Evolutionary conservation across 306 rosid species (phyloP).

Genomic region (Ormosia semicastrata): DNA sequence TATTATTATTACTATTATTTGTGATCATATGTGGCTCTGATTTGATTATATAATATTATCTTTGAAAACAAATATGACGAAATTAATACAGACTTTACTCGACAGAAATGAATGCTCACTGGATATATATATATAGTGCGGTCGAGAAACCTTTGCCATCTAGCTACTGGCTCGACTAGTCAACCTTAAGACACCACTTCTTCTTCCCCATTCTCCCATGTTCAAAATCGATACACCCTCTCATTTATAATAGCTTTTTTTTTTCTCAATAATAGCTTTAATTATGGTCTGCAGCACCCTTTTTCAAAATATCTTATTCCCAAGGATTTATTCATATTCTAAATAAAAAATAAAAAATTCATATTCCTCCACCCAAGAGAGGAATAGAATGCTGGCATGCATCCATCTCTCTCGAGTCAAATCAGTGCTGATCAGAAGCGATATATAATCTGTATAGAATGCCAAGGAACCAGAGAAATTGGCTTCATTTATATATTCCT

Average conservation of each 20-base stretch:
- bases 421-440: not conserved
- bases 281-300: not conserved
- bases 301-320: not conserved
- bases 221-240: not conserved
- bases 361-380: constrained; percentile 23
- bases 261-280: not conserved
- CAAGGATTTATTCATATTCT: constrained; percentile 26
- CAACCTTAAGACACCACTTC: not conserved
- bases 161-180: not conserved
- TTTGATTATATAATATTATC: not conserved
- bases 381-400: constrained; percentile 25
- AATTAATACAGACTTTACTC: not conserved
- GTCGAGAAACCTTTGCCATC: not conserved
- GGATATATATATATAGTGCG: no score
- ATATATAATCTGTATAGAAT: not conserved
- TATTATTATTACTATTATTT: not conserved
- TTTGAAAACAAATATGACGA: not conserved
- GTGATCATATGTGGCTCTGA: not conserved
- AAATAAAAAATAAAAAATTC: not conserved
- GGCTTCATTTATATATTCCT: not conserved
- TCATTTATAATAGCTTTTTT: not conserved
- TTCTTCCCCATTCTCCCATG: not conserved
- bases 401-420: constrained; percentile 5
- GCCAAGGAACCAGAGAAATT: not conserved
- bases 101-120: not conserved